Base-by-base conservation (phyloP, 208 protist genomes). In the Blastocrithidia nonstop region DNA sequence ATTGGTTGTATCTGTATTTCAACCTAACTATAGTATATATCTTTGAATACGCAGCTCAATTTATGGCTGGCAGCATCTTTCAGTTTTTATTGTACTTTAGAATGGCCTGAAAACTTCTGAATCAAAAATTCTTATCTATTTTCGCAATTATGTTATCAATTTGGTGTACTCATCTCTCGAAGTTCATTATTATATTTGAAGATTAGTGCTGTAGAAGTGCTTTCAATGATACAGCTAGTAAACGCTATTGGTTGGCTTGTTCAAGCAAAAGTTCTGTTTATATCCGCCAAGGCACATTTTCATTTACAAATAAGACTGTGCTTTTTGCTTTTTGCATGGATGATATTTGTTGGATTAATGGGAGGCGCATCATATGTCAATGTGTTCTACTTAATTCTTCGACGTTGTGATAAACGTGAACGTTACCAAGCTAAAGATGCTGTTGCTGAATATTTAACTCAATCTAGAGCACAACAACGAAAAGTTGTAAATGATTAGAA, bases 321-420 rank as follows among this genome's bases (percentile, higher is more conserved):
- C 26, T 92, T 83, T 48, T 16, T 78, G 2, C 57, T 86, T 7
- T 94, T 93, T 41, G 60, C 45, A 15, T 79, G 73, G 62, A 93
- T 95, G 86, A 17, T 94, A n/a, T 92, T 82, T 37, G 77, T 92
- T 22, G 88, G 88, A 16, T 52, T 95, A 6, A 42, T 94, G 15
- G 84, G 88, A 28, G 88, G 88, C 24, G 76, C 80, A 4, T 88
- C 73, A 6, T 95, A 95, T 57, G 88, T 95, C 8, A 95, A 95
- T 54, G 62, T 79, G 13, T 94, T 95, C 33, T 93, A 85, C 50
- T 54, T 91, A n/a, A 80, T 95, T 27, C 53, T 95, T 8, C 51
- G 64, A 29, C 54, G 57, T 3, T 57, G 61, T 19, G 21, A 50
- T 9, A 15, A 29, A 5, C 55, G 70, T 54, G 61, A 71, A 24